Evolutionary conservation across 2,329 filamentous ascomycete genomes (phyloP), one percentile per base, ranked within the genome.

Genomic region (Penicillium sp.): DNA sequence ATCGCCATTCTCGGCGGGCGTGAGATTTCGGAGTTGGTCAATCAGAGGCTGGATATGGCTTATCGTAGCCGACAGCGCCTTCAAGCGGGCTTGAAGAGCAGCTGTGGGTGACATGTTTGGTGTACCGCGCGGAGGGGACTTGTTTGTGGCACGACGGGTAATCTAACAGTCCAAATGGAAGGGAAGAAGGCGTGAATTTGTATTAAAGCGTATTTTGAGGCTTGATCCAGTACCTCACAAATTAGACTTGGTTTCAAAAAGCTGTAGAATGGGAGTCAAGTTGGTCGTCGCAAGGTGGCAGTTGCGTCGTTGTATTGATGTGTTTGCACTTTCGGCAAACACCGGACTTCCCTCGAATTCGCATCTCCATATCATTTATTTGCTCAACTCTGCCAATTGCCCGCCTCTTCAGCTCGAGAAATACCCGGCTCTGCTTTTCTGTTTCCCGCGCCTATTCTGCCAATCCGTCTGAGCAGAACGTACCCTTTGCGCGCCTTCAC

Each of bases 1-100:
- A 79, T 87, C 76, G 81, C 89, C 80, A 83, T 90, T 68, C 72
- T 81, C 76, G 11, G 80, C 89, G 77, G 76, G 87, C 74, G 70
- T 87, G 69, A 88, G 80, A 71, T 80, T 85, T 61, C 80, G 76
- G 19, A 88, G 74, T 35, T 84, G 80, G 53, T 80, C 76, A 53
- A 88, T 82, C 35, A 86, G 80, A 46, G 79, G 77, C 27, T 82
- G 77, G 4, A 80, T 81, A 39, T 80, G 72, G 65, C 80, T 83
- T 57, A 86, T 77, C 19, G 79, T 74, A 52, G 83, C 78, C 16
- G 81, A 82, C 16, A 87, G 79, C 54, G 79, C 70, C 62, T 75
- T 79, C 19, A 86, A 72, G 51, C 81, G 81, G 29, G 73, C 71
- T 50, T 79, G 74, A 29, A 85, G 78, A 31, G 62, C 63, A 54